Base-by-base conservation (phyloP, 2,329 filamentous ascomycete genomes). In the Penicillium janthinellum region DNA sequence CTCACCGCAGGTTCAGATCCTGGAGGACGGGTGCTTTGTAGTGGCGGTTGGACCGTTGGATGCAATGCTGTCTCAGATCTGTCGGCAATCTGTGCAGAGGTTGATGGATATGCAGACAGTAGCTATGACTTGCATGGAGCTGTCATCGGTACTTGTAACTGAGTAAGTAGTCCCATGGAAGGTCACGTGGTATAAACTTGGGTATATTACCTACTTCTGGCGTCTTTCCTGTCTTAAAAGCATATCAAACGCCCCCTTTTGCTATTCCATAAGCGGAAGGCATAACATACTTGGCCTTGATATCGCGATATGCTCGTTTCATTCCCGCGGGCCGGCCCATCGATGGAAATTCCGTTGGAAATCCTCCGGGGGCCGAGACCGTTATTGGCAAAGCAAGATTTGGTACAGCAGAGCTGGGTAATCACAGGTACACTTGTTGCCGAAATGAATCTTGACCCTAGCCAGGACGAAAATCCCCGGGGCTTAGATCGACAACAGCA, bases 1-100 rank as follows among this genome's bases (percentile, higher is more conserved):
- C 52, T 55, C 41, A 55, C 52, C 52, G 52, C 52, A 55, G 42
- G 25, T 55, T 47, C 11, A 17, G 41, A 47, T 55, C 34, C 25
- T 45, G 52, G 28, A 37, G 15, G 14, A 25, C 12, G 12, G 35
- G 20, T 22, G 28, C 8, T 10, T 6, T 37, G 20, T 41, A 35
- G 7, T 53, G 37, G 53, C 60, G 31, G 48, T 54, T 52, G 42
- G 58, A 58, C 61, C 45, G 57, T 65, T 63, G 54, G 41, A 67
- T 58, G 61, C 57, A 63, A 68, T 65, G 64, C 62, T 56, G 67
- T 69, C 63, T 69, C 60, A 62, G 66, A 64, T 64, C 25, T 59
- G 22, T 47, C 51, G 41, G 42, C 34, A 62, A 63, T 53, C 25
- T 38, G 31, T 35, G 51, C 34, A 54, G 41, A 37, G 37, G 41